Conservation (phyloP, 805 yeast genomes). For the Metschnikowia orientalis region DNA sequence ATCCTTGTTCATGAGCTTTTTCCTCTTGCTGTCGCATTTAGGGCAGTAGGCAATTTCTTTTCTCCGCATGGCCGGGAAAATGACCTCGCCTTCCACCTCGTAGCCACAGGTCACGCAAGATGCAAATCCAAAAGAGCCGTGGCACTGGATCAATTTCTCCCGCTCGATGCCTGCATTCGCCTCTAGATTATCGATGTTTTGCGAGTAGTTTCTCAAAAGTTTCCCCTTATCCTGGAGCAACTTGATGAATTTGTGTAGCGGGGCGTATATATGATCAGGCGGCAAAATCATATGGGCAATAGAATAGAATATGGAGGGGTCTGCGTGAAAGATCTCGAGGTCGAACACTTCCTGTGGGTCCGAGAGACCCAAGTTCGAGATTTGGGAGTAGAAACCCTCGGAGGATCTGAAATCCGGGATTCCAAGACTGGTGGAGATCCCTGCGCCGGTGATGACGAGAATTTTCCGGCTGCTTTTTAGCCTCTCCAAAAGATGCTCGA, state of each 20-base stretch:
- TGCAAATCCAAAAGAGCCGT: conserved; percentile 88
- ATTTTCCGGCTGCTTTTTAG: conserved; percentile 38
- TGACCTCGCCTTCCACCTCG: conserved; percentile 58
- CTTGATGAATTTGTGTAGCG: conserved; percentile 76
- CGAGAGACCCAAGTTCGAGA: conserved; percentile 61
- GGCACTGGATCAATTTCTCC: conserved; percentile 79
- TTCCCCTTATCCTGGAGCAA: conserved; percentile 71
- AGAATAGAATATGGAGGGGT: conserved; percentile 79
- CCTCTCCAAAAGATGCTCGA: conserved; percentile 51
- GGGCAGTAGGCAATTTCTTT: conserved; percentile 71
- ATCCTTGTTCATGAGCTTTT: conserved; percentile 23
- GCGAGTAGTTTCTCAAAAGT: conserved; percentile 80
- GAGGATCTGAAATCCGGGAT: conserved; percentile 91
- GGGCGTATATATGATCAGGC: conserved; percentile 60
- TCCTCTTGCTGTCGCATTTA: conserved; percentile 47
- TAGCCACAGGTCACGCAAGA: conserved; percentile 75
- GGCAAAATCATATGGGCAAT: conserved; percentile 84
- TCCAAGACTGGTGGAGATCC: conserved; percentile 84
- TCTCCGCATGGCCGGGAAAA: conserved; percentile 56
- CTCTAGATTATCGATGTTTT: conserved; percentile 85
- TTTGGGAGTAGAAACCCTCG: conserved; percentile 73
- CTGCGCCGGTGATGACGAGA: conserved; percentile 86
- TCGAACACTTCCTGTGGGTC: conserved; percentile 94
- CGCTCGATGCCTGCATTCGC: conserved; percentile 67
- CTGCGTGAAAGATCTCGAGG: conserved; percentile 60